Conservation (phyloP, 1,139 yeast genomes). For the Zygosaccharomyces pseudobailii region DNA sequence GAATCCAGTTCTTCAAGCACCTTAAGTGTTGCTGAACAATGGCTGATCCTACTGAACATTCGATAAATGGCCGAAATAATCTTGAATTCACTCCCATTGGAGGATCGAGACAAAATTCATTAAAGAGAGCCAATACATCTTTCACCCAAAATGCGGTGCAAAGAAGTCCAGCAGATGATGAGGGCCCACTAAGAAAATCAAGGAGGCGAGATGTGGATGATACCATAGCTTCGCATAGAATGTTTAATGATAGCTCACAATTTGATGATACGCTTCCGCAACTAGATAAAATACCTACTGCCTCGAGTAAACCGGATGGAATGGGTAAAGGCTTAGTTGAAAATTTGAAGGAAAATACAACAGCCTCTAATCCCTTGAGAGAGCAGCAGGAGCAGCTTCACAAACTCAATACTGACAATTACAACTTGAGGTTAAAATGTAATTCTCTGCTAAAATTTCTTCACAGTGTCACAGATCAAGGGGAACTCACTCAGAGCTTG, state of each 20-base stretch:
- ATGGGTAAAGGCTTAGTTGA: constrained; percentile 13
- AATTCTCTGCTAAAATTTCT: constrained; percentile 50
- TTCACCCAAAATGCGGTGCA: constrained; percentile 6
- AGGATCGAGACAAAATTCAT: constrained; percentile 20
- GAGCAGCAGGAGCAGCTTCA: constrained; percentile 52
- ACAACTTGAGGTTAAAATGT: constrained; percentile 55
- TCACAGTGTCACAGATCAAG: constrained; percentile 34
- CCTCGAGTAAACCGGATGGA: not conserved
- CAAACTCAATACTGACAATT: constrained; percentile 54
- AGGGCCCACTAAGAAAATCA: constrained; percentile 18
- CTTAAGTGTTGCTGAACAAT: not conserved
- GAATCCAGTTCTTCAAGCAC: not conserved
- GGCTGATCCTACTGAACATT: not conserved
- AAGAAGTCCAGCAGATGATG: constrained; percentile 10
- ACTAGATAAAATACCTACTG: constrained; percentile 7
- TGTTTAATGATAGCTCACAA: constrained; percentile 30
- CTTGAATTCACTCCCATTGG: constrained; percentile 36
- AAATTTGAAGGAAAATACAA: constrained; percentile 25
- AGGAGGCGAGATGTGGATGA: constrained; percentile 20
- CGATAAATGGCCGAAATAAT: constrained; percentile 10
- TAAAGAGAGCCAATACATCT: constrained; percentile 5
- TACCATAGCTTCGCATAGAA: constrained; percentile 23
- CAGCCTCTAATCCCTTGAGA: constrained; percentile 45
- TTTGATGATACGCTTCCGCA: constrained; percentile 33
- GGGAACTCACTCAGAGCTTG: constrained; percentile 26